phyloP scores from a whole-genome alignment of 192 early-diverging fungal genomes.

The Coemansia nantahalensis region DNA sequence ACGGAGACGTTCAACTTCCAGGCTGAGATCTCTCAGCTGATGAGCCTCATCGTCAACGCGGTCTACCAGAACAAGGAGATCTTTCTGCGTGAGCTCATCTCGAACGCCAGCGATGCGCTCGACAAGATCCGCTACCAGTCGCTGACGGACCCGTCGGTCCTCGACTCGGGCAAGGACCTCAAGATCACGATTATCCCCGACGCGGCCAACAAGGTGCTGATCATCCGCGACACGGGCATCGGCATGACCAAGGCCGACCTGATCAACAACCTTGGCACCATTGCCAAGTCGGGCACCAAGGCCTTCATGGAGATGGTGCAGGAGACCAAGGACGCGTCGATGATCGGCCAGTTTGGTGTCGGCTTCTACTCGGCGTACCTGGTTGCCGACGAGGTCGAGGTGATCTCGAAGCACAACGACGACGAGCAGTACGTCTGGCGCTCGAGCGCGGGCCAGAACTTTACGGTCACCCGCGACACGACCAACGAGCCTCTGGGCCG shows the following conservation, averaged over 20 bases:
- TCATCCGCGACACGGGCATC: constrained; percentile 83
- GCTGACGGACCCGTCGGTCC: constrained; percentile 82
- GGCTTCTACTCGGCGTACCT: constrained; percentile 99
- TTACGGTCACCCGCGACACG: constrained; percentile 92
- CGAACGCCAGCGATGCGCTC: constrained; percentile 89
- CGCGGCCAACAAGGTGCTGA: constrained; percentile 79
- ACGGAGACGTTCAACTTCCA: constrained; percentile 89
- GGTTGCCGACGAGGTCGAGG: constrained; percentile 95
- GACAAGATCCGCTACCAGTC: constrained; percentile 99
- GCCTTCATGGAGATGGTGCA: constrained; percentile 98
- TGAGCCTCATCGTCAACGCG: constrained; percentile 99
- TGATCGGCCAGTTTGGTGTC: constrained; percentile 99
- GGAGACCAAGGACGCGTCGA: constrained; percentile 95
- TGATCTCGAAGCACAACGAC: constrained; percentile 92
- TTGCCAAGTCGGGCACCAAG: constrained; percentile 99
- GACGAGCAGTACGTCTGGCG: constrained; percentile 96
- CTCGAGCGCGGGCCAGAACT: constrained; percentile 87
- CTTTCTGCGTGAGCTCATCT: constrained; percentile 98
- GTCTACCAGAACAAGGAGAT: constrained; percentile 99
- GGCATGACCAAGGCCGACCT: constrained; percentile 76
- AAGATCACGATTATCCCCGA: constrained; percentile 94
- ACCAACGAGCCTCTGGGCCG: constrained; percentile 88
- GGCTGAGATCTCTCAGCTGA: constrained; percentile 99
- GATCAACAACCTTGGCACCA: constrained; percentile 87
- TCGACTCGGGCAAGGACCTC: constrained; percentile 91